These are phyloP conservation scores for Diaporthe eres DNA, from an alignment of 2,329 filamentous ascomycete genomes.

Conservation along the genomic window DNA sequence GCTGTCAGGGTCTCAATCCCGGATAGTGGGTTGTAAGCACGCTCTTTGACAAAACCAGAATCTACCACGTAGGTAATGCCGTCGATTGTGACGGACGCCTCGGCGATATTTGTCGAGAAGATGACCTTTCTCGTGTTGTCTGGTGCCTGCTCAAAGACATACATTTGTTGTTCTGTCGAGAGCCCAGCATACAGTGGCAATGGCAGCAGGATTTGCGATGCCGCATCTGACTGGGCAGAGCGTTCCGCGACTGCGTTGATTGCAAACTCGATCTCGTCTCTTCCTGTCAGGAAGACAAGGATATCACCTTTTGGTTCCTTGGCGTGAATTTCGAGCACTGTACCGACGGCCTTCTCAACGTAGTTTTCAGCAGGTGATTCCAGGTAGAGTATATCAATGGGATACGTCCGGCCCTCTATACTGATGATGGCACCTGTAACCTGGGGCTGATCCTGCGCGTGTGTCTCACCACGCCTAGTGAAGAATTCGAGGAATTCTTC, in stretches of 20 bases:
- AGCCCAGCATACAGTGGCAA: conserved; percentile 92
- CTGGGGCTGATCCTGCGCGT: conserved; percentile 48
- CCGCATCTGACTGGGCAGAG: conserved; percentile 72
- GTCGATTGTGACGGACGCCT: conserved; percentile 95
- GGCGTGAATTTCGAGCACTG: conserved; percentile 88
- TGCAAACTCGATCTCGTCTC: conserved; percentile 90
- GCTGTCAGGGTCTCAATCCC: conserved; percentile 91
- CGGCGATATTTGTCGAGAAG: conserved; percentile 94
- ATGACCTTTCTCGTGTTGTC: conserved; percentile 91
- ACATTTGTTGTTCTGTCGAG: conserved; percentile 92
- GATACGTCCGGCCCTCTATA: conserved; percentile 88
- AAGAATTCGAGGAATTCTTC: conserved; percentile 90
- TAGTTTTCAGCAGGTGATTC: conserved; percentile 87
- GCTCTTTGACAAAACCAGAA: conserved; percentile 90
- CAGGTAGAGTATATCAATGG: conserved; percentile 88
- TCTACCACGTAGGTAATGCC: conserved; percentile 94
- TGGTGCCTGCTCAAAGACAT: conserved; percentile 88
- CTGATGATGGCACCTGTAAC: conserved; percentile 77
- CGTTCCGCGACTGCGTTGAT: conserved; percentile 85
- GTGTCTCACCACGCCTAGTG: conserved; percentile 56
- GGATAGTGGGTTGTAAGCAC: conserved; percentile 85
- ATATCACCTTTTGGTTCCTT: conserved; percentile 88
- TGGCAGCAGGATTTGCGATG: conserved; percentile 73
- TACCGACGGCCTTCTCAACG: conserved; percentile 84
- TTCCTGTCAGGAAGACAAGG: conserved; percentile 90